A percentile compares a stretch with the other conserved stretches of the same genome.
Evolutionary conservation across 202 grass and related monocot genomes (phyloP).

Genomic region (Dendrocalamus latiflorus): DNA sequence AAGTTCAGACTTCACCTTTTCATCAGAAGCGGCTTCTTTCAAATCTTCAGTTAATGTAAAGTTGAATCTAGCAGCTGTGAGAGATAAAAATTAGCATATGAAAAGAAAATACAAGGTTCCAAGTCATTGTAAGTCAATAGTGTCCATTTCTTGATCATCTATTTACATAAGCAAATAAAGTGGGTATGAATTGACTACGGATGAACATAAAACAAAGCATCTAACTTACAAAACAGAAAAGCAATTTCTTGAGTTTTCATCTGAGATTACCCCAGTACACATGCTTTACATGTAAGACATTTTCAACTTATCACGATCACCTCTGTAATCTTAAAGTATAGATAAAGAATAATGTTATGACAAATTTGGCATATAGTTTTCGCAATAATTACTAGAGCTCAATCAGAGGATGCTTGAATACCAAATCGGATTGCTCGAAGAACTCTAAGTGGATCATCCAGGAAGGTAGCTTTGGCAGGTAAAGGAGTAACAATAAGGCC

Average conservation of each 20-base stretch:
- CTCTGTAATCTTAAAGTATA: not conserved
- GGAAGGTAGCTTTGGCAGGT: conserved; percentile 81
- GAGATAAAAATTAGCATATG: conserved; percentile 15
- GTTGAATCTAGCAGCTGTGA: conserved; percentile 83
- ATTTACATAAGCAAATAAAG: conserved; percentile 17
- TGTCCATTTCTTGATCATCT: not conserved
- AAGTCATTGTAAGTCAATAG: no score
- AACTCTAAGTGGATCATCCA: conserved; percentile 96
- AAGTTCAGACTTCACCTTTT: conserved; percentile 75
- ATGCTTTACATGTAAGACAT: conserved; percentile 11
- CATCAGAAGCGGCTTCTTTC: conserved; percentile 80
- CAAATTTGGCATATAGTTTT: not conserved
- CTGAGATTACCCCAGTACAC: not conserved
- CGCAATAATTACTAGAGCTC: not conserved
- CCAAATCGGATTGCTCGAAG: conserved; percentile 98
- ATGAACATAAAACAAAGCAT: not conserved
- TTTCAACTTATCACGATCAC: not conserved
- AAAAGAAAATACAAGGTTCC: conserved; percentile 6
- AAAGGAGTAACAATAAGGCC: conserved; percentile 86
- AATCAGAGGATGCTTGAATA: conserved; percentile 18
- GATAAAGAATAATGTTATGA: not conserved
- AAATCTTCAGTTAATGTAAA: conserved; percentile 84
- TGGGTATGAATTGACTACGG: not conserved
- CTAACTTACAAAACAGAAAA: conserved; percentile 16
- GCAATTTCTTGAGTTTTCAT: not conserved